Percentiles rank a stretch among this genome's conserved stretches.
These are phyloP conservation scores for Perilla frutescens DNA, from an alignment of 257 asterid genomes.

Conservation along the genomic window DNA sequence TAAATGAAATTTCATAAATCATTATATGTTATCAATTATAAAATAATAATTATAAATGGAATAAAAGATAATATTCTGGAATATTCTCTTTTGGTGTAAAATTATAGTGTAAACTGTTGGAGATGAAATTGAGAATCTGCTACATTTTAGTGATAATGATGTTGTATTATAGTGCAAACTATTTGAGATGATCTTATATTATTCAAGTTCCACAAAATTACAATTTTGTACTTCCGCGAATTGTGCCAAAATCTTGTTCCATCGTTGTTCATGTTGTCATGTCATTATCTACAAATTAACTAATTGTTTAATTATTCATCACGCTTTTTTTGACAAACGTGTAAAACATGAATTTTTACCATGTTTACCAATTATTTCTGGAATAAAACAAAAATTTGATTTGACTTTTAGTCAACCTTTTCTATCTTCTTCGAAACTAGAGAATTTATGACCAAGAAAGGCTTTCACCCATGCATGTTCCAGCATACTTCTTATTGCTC, in stretches of 20 bases:
- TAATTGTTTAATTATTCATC: neutral
- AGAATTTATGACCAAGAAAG: neutral
- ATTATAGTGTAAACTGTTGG: too few relatives aligned
- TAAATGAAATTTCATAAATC: too few relatives aligned
- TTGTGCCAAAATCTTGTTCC: neutral
- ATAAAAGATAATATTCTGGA: too few relatives aligned
- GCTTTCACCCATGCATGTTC: neutral
- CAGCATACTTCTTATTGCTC: too few relatives aligned
- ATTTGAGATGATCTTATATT: too few relatives aligned
- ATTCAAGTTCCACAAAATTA: too few relatives aligned
- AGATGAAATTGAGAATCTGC: too few relatives aligned
- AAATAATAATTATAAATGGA: too few relatives aligned
- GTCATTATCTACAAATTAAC: neutral
- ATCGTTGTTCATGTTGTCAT: neutral
- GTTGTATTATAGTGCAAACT: too few relatives aligned
- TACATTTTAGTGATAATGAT: too few relatives aligned
- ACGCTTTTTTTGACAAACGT: neutral
- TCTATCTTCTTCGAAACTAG: slow-evolving; percentile 22
- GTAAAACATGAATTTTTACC: neutral
- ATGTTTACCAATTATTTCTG: neutral
- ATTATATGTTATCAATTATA: too few relatives aligned
- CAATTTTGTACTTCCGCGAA: neutral
- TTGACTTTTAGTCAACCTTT: slow-evolving; percentile 6
- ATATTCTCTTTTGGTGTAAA: too few relatives aligned
- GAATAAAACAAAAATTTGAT: neutral